Conservation (phyloP, 345 rosid species). For the Syzygium aqueum region DNA sequence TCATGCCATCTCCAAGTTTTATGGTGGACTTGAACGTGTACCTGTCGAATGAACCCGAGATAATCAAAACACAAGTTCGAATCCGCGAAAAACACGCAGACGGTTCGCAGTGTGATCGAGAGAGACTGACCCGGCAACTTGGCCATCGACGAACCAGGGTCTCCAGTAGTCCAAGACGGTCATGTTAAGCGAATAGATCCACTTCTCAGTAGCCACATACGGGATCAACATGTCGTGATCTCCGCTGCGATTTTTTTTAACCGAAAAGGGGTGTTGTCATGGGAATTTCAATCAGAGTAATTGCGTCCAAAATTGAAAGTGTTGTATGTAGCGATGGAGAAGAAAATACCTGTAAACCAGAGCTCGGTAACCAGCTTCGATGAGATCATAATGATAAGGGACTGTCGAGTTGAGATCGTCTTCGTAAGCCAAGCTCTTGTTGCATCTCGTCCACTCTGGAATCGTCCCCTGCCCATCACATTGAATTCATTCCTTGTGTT, state of each 20-base stretch:
- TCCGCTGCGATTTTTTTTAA: constrained; percentile 1
- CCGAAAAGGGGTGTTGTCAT: not conserved
- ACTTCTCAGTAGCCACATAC: constrained; percentile 13
- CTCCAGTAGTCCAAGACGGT: constrained; percentile 8
- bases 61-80: not conserved
- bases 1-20: constrained; percentile 1
- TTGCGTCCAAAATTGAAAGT: not conserved
- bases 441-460: constrained; percentile 21
- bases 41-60: not conserved
- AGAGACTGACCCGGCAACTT: constrained; percentile 24
- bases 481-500: not conserved
- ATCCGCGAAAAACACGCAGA: not conserved
- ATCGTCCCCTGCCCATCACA: constrained; percentile 8
- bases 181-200: constrained; percentile 19
- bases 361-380: constrained; percentile 11
- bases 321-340: not conserved
- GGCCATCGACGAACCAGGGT: constrained; percentile 34
- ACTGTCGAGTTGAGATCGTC: not conserved
- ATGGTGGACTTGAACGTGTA: not conserved
- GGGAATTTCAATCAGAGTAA: not conserved
- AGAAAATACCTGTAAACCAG: constrained; percentile 10
- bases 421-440: constrained; percentile 5
- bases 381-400: constrained; percentile 13
- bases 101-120: not conserved
- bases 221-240: constrained; percentile 23